Evolutionary conservation across 768 basidiomycete genomes (phyloP), one percentile per base, ranked within the genome.

Genomic region (Tylopilus sp.): DNA sequence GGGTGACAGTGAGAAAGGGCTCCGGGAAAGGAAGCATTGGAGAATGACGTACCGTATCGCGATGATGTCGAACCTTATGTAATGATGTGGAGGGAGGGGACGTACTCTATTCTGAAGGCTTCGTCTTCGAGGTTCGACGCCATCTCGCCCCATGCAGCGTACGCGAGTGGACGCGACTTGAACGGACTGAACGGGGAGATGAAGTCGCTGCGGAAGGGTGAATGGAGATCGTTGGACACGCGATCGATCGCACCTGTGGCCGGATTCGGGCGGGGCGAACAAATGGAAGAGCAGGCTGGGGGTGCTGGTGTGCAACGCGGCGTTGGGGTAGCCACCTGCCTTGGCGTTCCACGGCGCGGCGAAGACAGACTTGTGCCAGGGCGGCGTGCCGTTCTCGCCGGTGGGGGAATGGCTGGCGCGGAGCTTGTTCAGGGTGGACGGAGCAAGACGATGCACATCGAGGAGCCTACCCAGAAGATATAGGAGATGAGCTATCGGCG

Each of bases 61-160:
- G 59, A 58, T 53, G 51, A 57, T 40, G 25, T 45, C 58, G 58
- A 58, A 7, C 9, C 46, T 70, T 74, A 70, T 63, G 66, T 68
- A 69, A 64, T 64, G 38, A 54, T 36, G 54, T 61, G 56, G 50
- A 69, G 63, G 63, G 36, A 57, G 65, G n/a, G 61, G 57, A 89
- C 92, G 71, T 75, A 96, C 94, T 94, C 92, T 69, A 80, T 81
- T 72, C 86, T 82, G 70, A 86, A 89, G 13, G 73, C 72, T 60
- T 92, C 87, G 56, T 84, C 80, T 64, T 85, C 82, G 41, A 95
- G 76, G 67, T 82, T 83, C 57, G 72, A 72, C 14, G 90, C 92
- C 40, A 85, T 70, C 50, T 89, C 85, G 28, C 89, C 87, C 91
- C 90, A 91, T 53, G 75, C 71, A 49, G 81, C 77, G 64, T 88